Evolutionary conservation across 148 eudicot genomes (phyloP).

Genomic region (Vaccinium darrowii): DNA sequence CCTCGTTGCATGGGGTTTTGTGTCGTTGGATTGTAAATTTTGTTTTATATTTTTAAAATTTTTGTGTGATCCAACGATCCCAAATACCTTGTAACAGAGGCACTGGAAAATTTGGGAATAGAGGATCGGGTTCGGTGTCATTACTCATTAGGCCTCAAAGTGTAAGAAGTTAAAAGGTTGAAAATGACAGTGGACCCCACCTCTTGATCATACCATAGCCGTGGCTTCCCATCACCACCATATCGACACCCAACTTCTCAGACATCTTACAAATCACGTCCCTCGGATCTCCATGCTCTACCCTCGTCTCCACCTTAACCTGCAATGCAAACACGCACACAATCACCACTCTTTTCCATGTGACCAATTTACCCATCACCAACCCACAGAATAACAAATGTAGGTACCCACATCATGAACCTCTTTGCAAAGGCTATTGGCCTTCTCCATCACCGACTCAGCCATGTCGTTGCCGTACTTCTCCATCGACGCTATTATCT

Average conservation of each 20-base stretch:
- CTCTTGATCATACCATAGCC: constrained; percentile 70
- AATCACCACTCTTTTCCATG: not conserved
- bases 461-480: constrained; percentile 63
- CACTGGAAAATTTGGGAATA: not conserved
- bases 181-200: constrained; percentile 14
- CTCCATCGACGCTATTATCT: constrained; percentile 54
- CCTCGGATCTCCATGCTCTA: constrained; percentile 67
- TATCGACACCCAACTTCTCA: constrained; percentile 44
- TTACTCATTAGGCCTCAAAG: no score
- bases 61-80: no score
- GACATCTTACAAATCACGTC: constrained; percentile 69
- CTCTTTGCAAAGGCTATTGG: constrained; percentile 52
- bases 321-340: constrained; percentile 17
- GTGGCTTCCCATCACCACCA: constrained; percentile 80
- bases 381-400: not conserved
- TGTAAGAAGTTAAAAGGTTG: not conserved
- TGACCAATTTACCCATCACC: constrained; percentile 4
- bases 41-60: no score
- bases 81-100: no score
- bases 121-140: not conserved
- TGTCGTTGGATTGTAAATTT: no score
- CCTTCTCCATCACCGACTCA: constrained; percentile 45
- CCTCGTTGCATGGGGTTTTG: no score
- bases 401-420: constrained; percentile 18
- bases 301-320: constrained; percentile 59